Evolutionary conservation across 495 filamentous ascomycete genomes (phyloP).

Genomic region (Mycothermus thermophilus): DNA sequence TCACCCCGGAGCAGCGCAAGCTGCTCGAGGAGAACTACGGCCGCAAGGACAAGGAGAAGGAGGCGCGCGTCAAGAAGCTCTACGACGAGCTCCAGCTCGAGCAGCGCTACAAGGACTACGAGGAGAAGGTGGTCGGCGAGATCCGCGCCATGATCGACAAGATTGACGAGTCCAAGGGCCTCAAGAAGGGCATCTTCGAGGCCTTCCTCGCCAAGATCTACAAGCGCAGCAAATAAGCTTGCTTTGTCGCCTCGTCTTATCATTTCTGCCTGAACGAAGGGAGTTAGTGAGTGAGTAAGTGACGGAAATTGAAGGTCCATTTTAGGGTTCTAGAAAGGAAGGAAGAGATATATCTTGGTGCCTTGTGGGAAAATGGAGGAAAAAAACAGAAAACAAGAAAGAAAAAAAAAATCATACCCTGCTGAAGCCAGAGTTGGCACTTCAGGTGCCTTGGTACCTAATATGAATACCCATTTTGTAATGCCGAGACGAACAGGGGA

Average conservation of each 20-base stretch:
- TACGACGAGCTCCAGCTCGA: conserved; percentile 76
- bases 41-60: conserved; percentile 65
- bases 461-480: background rate
- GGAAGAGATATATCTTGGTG: too few species aligned
- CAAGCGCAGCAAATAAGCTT: conserved; percentile 71
- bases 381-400: background rate
- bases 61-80: conserved; percentile 73
- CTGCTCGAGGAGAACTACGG: conserved; percentile 78
- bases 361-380: too few species aligned
- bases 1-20: conserved; percentile 67
- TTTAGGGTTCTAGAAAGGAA: too few species aligned
- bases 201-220: conserved; percentile 91
- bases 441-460: too few species aligned
- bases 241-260: background rate
- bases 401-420: too few species aligned
- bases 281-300: too few species aligned
- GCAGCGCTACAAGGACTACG: conserved; percentile 69
- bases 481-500: background rate
- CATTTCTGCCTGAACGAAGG: too few species aligned
- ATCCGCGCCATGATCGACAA: conserved; percentile 59
- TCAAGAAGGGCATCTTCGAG: conserved; percentile 84
- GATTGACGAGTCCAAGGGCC: conserved; percentile 69
- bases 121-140: conserved; percentile 67
- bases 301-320: too few species aligned
- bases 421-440: too few species aligned